Evolutionary conservation across 192 early-diverging fungal genomes (phyloP), one percentile per base, ranked within the genome.

Genomic region (Backusella macrospora): DNA sequence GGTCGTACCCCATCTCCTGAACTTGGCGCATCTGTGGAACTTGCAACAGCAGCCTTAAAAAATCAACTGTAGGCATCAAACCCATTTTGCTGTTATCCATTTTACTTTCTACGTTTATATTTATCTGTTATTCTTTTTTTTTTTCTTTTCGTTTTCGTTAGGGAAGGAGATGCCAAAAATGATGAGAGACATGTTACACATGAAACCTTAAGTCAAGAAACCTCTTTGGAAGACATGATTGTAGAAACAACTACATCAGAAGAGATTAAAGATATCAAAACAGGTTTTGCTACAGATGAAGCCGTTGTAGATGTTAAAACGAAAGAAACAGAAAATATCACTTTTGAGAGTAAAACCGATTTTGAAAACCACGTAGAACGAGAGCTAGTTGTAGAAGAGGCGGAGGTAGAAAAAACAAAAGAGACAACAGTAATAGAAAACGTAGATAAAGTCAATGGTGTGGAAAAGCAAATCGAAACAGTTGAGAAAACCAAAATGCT

Each of bases 381-480:
- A 34, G 29, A 34, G 2, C 1, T 34, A 34, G 29, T 34, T 0
- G 29, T 34, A 34, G 29, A 34, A 34, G 29, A 34, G 2, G 42
- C 1, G 42, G 10, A 43, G 10, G 16, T 21, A 23, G 49, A 52
- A 10, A 18, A 52, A 34, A 34, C 29, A 34, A 34, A 34, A 34
- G 29, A 34, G 29, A 34, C 29, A 1, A 34, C 29, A 34, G 29
- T 34, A 34, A 34, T 34, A 52, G 18, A 52, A 52, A 52, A 52
- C 8, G 52, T 43, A 43, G 42, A 43, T 43, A 43, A 6, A 43
- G 42, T 23, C 10, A 59, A 59, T 59, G 52, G 23, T 10, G 52
- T 59, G n/a, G 21, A 59, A 59, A 18, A 59, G 26, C 9, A 18
- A 59, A 59, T 10, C n/a, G 52, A 59, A 59, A 59, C 52, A 59